Percentiles rank a stretch among this genome's conserved stretches.
phyloP scores from a whole-genome alignment of 2,329 filamentous ascomycete species.

The Neopestalotiopsis rosae region DNA sequence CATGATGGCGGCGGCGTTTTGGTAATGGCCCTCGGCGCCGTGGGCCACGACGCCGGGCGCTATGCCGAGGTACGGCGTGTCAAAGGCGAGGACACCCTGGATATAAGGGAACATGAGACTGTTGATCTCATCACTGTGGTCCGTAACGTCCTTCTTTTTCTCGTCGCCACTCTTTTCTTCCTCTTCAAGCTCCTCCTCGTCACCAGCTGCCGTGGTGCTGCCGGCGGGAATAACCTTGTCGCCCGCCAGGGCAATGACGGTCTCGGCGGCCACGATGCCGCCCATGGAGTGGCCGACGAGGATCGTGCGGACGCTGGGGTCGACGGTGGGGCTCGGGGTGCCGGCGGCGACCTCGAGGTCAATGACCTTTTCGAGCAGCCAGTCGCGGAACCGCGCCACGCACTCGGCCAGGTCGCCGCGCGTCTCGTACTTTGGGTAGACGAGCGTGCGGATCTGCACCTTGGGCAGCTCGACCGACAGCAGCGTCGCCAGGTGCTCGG shows the following conservation, averaged over 20 bases:
- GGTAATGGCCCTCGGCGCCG: slow-evolving; percentile 85
- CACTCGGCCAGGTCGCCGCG: slow-evolving; percentile 75
- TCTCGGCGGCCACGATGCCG: slow-evolving; percentile 92
- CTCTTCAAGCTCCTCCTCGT: slow-evolving; percentile 24
- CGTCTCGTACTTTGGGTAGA: slow-evolving; percentile 87
- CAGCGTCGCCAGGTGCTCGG: slow-evolving; percentile 71
- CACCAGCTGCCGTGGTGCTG: slow-evolving; percentile 31
- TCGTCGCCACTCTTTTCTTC: not conserved
- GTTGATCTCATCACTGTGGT: slow-evolving; percentile 47
- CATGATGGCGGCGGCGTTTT: slow-evolving; percentile 73
- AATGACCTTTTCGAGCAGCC: slow-evolving; percentile 91
- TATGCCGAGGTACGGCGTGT: slow-evolving; percentile 89
- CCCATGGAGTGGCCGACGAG: slow-evolving; percentile 58
- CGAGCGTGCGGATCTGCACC: slow-evolving; percentile 68
- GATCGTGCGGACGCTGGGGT: slow-evolving; percentile 37
- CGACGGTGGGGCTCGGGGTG: slow-evolving; percentile 37
- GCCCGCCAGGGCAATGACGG: slow-evolving; percentile 72
- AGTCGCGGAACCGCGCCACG: slow-evolving; percentile 76
- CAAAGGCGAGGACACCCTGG: slow-evolving; percentile 88
- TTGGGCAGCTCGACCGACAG: slow-evolving; percentile 71
- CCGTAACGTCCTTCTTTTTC: not conserved
- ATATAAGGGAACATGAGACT: slow-evolving; percentile 91
- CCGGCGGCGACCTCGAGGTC: slow-evolving; percentile 86
- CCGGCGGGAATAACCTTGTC: slow-evolving; percentile 54
- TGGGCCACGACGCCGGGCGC: slow-evolving; percentile 84